Conservation (phyloP, 2,329 filamentous ascomycete genomes). For the Mycosphaerella arachidis region DNA sequence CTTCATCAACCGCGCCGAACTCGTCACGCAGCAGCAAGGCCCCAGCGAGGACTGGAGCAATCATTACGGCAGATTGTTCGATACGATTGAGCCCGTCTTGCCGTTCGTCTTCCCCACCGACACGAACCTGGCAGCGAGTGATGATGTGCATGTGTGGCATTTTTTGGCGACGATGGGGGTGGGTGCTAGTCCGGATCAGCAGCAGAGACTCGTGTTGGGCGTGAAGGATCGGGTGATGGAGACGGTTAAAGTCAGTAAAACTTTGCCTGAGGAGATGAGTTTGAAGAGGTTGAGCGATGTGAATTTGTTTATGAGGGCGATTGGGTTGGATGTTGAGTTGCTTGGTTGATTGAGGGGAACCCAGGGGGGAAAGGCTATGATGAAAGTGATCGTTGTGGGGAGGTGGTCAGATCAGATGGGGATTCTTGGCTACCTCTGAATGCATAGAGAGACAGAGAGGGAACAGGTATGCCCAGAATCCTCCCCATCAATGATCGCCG, state of each 20-base stretch:
- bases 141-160: constrained; percentile 97
- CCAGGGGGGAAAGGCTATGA: background rate
- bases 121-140: constrained; percentile 62
- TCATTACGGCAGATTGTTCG: constrained; percentile 83
- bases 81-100: constrained; percentile 76
- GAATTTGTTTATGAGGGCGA: constrained; percentile 97
- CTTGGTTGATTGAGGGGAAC: constrained; percentile 51
- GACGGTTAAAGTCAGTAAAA: constrained; percentile 84
- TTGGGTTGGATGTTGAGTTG: constrained; percentile 92
- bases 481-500: too few relatives aligned
- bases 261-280: constrained; percentile 79
- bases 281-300: constrained; percentile 82
- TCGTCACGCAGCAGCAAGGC: constrained; percentile 74
- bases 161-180: constrained; percentile 94
- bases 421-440: too few relatives aligned
- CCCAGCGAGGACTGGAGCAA: constrained; percentile 67
- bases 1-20: constrained; percentile 87
- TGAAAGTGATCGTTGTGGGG: background rate
- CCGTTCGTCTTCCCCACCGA: constrained; percentile 84
- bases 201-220: constrained; percentile 86
- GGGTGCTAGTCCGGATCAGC: constrained; percentile 87
- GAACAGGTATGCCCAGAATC: too few relatives aligned
- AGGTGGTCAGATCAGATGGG: too few relatives aligned
- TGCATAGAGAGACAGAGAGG: background rate
- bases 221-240: constrained; percentile 98